A percentile compares a stretch with the other conserved stretches of the same genome.
phyloP scores from a whole-genome alignment of 2,329 filamentous ascomycete genomes.

The Aspergillus texensis region DNA sequence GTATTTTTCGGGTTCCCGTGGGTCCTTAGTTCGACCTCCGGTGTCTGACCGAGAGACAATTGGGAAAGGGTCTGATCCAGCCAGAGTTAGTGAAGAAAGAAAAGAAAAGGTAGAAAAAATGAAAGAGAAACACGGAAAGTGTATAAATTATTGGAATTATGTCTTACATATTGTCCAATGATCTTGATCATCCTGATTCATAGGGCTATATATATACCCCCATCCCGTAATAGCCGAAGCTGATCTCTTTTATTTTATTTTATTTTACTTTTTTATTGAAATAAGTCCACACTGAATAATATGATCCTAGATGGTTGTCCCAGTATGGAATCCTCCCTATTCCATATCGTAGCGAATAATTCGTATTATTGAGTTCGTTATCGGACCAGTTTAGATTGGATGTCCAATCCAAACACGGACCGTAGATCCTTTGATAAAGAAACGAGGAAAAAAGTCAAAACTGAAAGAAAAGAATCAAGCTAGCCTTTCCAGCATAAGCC shows the following conservation, averaged over 20 bases:
- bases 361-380: neutral
- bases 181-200: neutral
- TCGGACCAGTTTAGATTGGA: neutral
- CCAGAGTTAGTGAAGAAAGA: too few relatives aligned
- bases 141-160: neutral
- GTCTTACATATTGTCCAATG: neutral
- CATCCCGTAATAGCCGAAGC: neutral
- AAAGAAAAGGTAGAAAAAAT: neutral
- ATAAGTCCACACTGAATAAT: neutral
- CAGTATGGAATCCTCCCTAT: neutral
- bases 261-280: too few relatives aligned
- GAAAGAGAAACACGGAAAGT: neutral
- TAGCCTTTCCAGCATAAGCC: neutral
- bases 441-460: neutral
- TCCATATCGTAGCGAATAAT: neutral
- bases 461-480: neutral
- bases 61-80: neutral
- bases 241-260: neutral
- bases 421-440: neutral
- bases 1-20: slow-evolving; percentile 2
- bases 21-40: neutral
- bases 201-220: neutral
- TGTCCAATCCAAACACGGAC: neutral
- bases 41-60: slow-evolving; percentile 3
- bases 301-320: neutral